Conservation (phyloP, 768 basidiomycete species). For the Psilocybe azurescens region DNA sequence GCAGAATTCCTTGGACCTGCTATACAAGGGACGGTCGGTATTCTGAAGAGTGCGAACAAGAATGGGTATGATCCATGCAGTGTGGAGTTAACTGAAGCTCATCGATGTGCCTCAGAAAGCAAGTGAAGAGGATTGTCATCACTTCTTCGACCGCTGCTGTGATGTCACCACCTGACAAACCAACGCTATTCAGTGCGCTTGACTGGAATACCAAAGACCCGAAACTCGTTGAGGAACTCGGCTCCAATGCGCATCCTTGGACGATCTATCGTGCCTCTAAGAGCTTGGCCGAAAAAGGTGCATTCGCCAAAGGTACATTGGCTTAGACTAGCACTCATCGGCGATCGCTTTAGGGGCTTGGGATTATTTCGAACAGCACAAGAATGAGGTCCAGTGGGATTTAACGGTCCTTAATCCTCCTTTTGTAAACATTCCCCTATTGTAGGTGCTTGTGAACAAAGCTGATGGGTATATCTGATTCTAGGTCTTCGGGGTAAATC, state of each 20-base stretch:
- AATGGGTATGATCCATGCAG: slow-evolving; percentile 21
- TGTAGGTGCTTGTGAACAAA: too few species aligned
- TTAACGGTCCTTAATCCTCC: slow-evolving; percentile 59
- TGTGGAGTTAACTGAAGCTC: too few species aligned
- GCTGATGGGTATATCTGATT: too few species aligned
- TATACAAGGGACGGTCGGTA: too few species aligned
- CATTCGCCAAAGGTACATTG: too few species aligned
- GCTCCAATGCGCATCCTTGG: slow-evolving; percentile 1
- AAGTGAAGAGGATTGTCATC: slow-evolving; percentile 70
- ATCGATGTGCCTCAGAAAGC: slow-evolving; percentile 33
- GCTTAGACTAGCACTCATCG: background rate
- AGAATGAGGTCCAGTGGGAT: slow-evolving; percentile 33
- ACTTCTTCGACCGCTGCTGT: slow-evolving; percentile 67
- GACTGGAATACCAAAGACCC: slow-evolving; percentile 69
- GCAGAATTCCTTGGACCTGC: background rate
- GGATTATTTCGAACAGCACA: slow-evolving; percentile 37
- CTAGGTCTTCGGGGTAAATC: too few species aligned
- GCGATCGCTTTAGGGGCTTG: too few species aligned
- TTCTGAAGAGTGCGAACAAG: too few species aligned
- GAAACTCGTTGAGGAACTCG: slow-evolving; percentile 51
- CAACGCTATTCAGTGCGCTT: slow-evolving; percentile 46
- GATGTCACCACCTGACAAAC: slow-evolving; percentile 27
- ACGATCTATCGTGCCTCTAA: slow-evolving; percentile 64
- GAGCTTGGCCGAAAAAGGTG: slow-evolving; percentile 66
- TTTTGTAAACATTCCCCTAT: too few species aligned